phyloP scores from a whole-genome alignment of 2,329 filamentous ascomycete genomes.

The Endocalyx cinctus region DNA sequence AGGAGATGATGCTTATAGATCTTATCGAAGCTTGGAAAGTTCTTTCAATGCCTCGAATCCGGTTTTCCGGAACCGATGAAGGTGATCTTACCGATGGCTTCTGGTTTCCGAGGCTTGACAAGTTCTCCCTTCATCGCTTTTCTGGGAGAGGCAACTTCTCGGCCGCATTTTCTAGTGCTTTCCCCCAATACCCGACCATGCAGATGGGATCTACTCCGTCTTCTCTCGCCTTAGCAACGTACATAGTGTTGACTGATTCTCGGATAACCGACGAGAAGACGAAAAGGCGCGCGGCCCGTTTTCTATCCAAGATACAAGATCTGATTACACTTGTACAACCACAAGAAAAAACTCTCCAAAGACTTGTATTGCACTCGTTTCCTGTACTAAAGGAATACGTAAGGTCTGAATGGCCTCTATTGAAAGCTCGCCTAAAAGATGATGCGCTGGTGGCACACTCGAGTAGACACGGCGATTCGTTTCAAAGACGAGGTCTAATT shows the following conservation, averaged over 20 bases:
- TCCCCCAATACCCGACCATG: slow-evolving; percentile 26
- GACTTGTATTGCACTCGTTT: slow-evolving; percentile 10
- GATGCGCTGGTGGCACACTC: slow-evolving; percentile 3
- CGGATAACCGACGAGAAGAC: slow-evolving; percentile 14
- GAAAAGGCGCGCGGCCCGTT: slow-evolving; percentile 17
- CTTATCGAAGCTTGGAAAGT: slow-evolving; percentile 37
- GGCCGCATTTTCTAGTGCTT: slow-evolving; percentile 28
- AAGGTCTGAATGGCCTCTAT: slow-evolving; percentile 21
- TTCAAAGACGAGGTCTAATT: not conserved
- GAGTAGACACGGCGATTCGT: not conserved
- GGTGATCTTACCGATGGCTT: slow-evolving; percentile 20
- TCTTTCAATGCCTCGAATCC: slow-evolving; percentile 27
- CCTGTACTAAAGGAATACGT: slow-evolving; percentile 19
- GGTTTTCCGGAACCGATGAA: slow-evolving; percentile 6
- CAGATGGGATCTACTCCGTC: slow-evolving; percentile 21
- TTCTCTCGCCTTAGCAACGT: slow-evolving; percentile 35
- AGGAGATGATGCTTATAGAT: slow-evolving; percentile 31
- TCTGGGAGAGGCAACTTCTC: slow-evolving; percentile 17
- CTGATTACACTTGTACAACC: slow-evolving; percentile 19
- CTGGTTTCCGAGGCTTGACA: slow-evolving; percentile 24
- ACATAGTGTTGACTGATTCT: slow-evolving; percentile 31
- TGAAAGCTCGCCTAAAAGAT: slow-evolving; percentile 15
- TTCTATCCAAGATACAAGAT: slow-evolving; percentile 20
- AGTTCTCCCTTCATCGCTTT: slow-evolving; percentile 12
- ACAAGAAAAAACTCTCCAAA: slow-evolving; percentile 10